These are phyloP conservation scores for Alternaria ventricosa DNA, from an alignment of 2,329 filamentous ascomycete genomes.

Conservation along the genomic window DNA sequence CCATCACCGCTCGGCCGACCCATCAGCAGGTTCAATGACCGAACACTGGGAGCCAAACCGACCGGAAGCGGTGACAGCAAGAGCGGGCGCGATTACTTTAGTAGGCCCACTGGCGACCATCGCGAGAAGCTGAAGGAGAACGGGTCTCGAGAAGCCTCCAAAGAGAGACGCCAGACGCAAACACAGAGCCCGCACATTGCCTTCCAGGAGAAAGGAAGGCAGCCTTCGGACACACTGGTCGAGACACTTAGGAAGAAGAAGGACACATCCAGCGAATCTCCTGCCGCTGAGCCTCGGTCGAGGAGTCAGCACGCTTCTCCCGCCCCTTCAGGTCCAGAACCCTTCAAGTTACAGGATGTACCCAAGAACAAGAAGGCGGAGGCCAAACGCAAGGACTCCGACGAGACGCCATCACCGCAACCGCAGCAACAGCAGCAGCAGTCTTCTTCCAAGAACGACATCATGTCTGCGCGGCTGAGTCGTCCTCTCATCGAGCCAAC, in stretches of 20 bases:
- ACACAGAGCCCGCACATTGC: conserved; percentile 82
- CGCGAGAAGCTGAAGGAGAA: conserved; percentile 52
- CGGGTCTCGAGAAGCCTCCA: conserved; percentile 54
- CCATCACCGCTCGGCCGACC: conserved; percentile 47
- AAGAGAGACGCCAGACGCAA: conserved; percentile 45
- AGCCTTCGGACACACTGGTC: conserved; percentile 66
- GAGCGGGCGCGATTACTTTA: conserved; percentile 54
- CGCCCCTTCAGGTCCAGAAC: conserved; percentile 44
- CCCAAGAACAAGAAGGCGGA: conserved; percentile 68
- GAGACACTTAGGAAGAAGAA: conserved; percentile 59
- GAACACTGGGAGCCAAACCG: conserved; percentile 24
- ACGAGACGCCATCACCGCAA: conserved; percentile 44
- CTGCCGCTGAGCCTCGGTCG: conserved; percentile 58
- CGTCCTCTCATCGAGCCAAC: conserved; percentile 43
- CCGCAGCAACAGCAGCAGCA: conserved; percentile 35
- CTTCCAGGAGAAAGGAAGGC: conserved; percentile 82
- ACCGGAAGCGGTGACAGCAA: conserved; percentile 33
- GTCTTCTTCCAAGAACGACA: conserved; percentile 49
- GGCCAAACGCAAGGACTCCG: conserved; percentile 54
- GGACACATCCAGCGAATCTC: conserved; percentile 40
- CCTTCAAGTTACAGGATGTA: conserved; percentile 80
- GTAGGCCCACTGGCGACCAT: conserved; percentile 43
- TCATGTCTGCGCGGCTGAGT: conserved; percentile 44
- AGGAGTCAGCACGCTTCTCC: conserved; percentile 47
- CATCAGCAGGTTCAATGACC: conserved; percentile 38